Base-by-base conservation (phyloP, 495 filamentous ascomycete species). In the Talaromyces wortmannii region DNA sequence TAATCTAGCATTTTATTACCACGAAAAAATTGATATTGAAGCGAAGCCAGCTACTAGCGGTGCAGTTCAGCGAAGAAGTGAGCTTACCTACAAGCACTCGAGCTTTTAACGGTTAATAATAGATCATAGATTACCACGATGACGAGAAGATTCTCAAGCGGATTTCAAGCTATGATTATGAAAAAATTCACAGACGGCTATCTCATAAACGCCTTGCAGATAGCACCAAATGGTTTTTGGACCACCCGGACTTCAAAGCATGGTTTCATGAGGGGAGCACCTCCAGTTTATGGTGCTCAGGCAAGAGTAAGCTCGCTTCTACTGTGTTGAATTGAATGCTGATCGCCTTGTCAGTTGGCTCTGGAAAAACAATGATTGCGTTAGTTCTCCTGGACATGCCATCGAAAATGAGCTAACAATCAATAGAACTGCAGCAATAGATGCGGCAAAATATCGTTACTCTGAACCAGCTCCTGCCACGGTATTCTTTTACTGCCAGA, bases 311-410 rank as follows among this genome's bases (percentile, higher is more conserved):
- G 54, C 32, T 17, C 40, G 31, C 40, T 61, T 55, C 52, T 23
- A 23, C n/a, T 15, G 30, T 40, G 30, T 5, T 16, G 52, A 52
- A 55, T 33, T 51, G 4, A 18, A 57, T 59, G n/a, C 45, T 16
- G 3, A 57, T 48, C n/a, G 44, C n/a, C 42, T 53, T 23, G 4
- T 45, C 42, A 66, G 64, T 67, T 59, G 62, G 62, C 42, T 67
- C 60, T 2, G 62, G 64, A 3, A 67, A 67, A 53, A 61, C 62
- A 12, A 61, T 61, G 18, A 62, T 67, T 52, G 59, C 62, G 59
- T 67, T 31, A 50, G 62, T 59, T 18, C 18, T 17, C 36, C 12
- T 40, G 32, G 12, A 47, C 40, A 31, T 52, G 16, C 16, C 10
- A 3, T 15, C 32, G 10, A 15, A 43, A 30, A 6, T 23, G 7